Conservation (phyloP, 2,329 filamentous ascomycete species). For the Drechslerella stenobrocha region DNA sequence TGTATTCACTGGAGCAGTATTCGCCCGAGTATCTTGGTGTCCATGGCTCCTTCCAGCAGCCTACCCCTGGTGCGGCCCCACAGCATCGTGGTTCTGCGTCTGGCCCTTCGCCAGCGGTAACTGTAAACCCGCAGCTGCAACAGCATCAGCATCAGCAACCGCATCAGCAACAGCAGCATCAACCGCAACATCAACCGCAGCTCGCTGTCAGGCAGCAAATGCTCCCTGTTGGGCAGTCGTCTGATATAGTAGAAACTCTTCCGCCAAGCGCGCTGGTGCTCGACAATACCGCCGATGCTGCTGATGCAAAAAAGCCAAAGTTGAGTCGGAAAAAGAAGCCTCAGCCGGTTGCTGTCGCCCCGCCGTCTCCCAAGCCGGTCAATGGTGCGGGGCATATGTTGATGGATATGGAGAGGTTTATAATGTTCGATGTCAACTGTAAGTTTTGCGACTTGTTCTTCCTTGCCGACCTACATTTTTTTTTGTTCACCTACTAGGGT, state of each 20-base stretch:
- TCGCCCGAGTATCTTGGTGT: slow-evolving; percentile 29
- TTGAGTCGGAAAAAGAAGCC: slow-evolving; percentile 18
- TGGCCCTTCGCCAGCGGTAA: slow-evolving; percentile 8
- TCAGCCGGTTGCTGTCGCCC: slow-evolving; percentile 12
- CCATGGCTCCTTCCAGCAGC: slow-evolving; percentile 25
- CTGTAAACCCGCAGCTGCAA: slow-evolving; percentile 16
- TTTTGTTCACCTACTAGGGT: too few relatives aligned
- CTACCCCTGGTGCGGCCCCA: slow-evolving; percentile 5
- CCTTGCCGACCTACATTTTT: not conserved
- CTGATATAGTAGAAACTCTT: slow-evolving; percentile 34
- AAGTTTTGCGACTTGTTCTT: slow-evolving; percentile 12
- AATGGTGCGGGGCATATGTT: slow-evolving; percentile 28
- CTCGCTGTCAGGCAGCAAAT: slow-evolving; percentile 30
- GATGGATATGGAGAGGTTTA: slow-evolving; percentile 46
- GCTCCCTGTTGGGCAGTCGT: slow-evolving; percentile 40
- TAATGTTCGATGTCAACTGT: slow-evolving; percentile 39
- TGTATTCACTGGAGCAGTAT: slow-evolving; percentile 41
- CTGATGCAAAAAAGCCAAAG: slow-evolving; percentile 28
- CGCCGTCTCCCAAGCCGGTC: slow-evolving; percentile 23
- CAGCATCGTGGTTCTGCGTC: slow-evolving; percentile 21
- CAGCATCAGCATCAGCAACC: slow-evolving; percentile 12
- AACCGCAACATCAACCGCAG: slow-evolving; percentile 4
- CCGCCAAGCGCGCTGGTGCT: slow-evolving; percentile 9
- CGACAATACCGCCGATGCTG: slow-evolving; percentile 14
- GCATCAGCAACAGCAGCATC: slow-evolving; percentile 2